Conservation (phyloP, 257 asterid species). For the Verbascum thapsus region DNA sequence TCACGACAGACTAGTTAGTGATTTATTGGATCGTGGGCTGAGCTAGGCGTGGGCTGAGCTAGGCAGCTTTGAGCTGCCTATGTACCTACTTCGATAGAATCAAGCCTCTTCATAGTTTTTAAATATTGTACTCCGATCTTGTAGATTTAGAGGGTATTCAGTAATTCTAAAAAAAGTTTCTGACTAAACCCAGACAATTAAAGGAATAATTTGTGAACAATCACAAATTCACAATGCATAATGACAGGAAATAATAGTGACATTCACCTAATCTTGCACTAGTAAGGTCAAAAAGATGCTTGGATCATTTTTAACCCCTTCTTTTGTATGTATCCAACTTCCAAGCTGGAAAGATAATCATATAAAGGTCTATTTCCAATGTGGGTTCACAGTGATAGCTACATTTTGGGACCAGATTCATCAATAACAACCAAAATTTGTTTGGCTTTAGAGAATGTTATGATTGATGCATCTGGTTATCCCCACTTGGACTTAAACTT, state of each 20-base stretch:
- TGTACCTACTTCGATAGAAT: too few relatives aligned
- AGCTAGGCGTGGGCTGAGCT: too few relatives aligned
- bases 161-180: too few relatives aligned
- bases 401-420: constrained; percentile 25
- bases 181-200: too few relatives aligned
- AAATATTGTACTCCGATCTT: too few relatives aligned
- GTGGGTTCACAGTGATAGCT: constrained; percentile 38
- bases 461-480: constrained; percentile 1
- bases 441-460: constrained; percentile 18
- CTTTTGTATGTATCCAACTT: constrained; percentile 19
- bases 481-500: background rate
- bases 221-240: constrained; percentile 29
- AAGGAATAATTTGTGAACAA: too few relatives aligned
- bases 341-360: constrained; percentile 38
- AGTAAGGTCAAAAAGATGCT: constrained; percentile 34
- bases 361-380: constrained; percentile 22
- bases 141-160: too few relatives aligned
- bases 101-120: too few relatives aligned
- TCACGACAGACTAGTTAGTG: too few relatives aligned
- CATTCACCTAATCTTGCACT: constrained; percentile 19
- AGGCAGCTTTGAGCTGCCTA: too few relatives aligned
- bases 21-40: too few relatives aligned
- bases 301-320: constrained; percentile 30
- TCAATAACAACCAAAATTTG: constrained; percentile 21
- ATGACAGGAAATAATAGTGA: constrained; percentile 28